These are phyloP conservation scores for Pulveroboletus sp. DNA, from an alignment of 768 basidiomycete genomes.

Conservation along the genomic window DNA sequence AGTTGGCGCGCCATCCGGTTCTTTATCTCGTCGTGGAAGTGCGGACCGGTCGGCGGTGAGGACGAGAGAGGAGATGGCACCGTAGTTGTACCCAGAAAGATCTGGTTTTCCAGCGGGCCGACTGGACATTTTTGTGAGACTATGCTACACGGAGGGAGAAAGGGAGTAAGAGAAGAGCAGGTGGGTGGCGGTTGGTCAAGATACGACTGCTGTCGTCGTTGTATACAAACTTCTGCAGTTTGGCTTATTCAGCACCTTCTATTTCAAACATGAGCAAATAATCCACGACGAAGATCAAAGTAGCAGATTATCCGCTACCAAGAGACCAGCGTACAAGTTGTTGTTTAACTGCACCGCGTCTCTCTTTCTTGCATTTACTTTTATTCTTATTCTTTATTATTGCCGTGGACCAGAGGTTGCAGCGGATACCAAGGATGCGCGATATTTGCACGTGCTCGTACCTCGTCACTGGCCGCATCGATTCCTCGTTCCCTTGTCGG, in stretches of 20 bases:
- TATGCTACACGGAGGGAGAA: conserved; percentile 3
- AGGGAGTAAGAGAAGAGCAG: not conserved
- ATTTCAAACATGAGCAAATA: conserved; percentile 21
- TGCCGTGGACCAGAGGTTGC: too few relatives aligned
- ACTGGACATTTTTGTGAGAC: conserved; percentile 32
- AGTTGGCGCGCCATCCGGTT: conserved; percentile 95
- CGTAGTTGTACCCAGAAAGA: conserved; percentile 91
- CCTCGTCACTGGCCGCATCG: too few relatives aligned
- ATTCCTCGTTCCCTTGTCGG: too few relatives aligned
- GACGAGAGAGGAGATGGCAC: conserved; percentile 90
- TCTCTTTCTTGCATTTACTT: too few relatives aligned
- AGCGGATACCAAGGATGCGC: too few relatives aligned
- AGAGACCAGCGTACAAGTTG: too few relatives aligned
- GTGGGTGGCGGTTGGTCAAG: too few relatives aligned
- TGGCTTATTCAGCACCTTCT: conserved; percentile 15
- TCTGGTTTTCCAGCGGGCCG: conserved; percentile 59
- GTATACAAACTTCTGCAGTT: not conserved
- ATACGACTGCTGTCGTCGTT: conserved; percentile 6
- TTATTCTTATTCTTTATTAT: too few relatives aligned
- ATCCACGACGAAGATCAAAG: not conserved
- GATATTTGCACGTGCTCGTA: too few relatives aligned
- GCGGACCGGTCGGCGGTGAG: conserved; percentile 84
- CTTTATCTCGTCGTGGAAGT: conserved; percentile 83
- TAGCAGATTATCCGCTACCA: too few relatives aligned
- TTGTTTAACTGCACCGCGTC: too few relatives aligned